These are phyloP conservation scores for Leucogyrophana mollusca DNA, from an alignment of 768 basidiomycete genomes.

Conservation along the genomic window DNA sequence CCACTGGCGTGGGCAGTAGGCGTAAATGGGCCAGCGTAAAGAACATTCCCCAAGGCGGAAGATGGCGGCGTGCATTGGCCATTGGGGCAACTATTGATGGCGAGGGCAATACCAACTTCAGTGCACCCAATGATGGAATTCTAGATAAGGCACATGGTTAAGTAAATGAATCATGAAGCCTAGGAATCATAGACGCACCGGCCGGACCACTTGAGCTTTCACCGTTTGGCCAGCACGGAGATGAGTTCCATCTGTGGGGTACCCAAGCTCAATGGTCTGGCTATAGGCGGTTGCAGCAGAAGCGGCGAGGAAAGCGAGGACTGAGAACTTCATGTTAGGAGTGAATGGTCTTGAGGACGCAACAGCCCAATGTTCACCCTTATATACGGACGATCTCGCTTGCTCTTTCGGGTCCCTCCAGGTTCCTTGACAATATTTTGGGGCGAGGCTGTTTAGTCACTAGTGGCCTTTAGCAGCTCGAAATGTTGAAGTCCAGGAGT, in stretches of 20 bases:
- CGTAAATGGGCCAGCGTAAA: slow-evolving; percentile 27
- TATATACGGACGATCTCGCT: too few species aligned
- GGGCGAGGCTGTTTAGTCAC: too few species aligned
- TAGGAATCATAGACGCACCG: slow-evolving; percentile 23
- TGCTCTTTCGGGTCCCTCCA: too few species aligned
- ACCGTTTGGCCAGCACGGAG: slow-evolving; percentile 16
- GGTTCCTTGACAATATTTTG: too few species aligned
- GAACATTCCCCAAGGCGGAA: slow-evolving; percentile 18
- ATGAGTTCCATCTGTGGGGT: slow-evolving; percentile 18
- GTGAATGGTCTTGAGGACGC: too few species aligned
- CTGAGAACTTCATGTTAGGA: slow-evolving; percentile 20
- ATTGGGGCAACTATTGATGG: slow-evolving; percentile 16
- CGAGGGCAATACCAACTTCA: slow-evolving; percentile 31
- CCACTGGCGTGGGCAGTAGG: slow-evolving; percentile 15
- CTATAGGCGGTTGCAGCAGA: slow-evolving; percentile 12
- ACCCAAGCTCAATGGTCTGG: slow-evolving; percentile 27
- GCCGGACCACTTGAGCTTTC: slow-evolving; percentile 15
- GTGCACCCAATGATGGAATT: slow-evolving; percentile 12
- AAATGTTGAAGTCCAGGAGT: too few species aligned
- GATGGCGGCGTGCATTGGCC: slow-evolving; percentile 21
- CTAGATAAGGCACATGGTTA: slow-evolving; percentile 8
- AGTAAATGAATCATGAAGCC: too few species aligned
- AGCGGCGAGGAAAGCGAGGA: slow-evolving; percentile 7
- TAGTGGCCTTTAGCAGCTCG: too few species aligned
- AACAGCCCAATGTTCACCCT: too few species aligned